These are phyloP conservation scores for Aphanomyces stellatus DNA, from an alignment of 352 stramenopile species.

Conservation along the genomic window DNA sequence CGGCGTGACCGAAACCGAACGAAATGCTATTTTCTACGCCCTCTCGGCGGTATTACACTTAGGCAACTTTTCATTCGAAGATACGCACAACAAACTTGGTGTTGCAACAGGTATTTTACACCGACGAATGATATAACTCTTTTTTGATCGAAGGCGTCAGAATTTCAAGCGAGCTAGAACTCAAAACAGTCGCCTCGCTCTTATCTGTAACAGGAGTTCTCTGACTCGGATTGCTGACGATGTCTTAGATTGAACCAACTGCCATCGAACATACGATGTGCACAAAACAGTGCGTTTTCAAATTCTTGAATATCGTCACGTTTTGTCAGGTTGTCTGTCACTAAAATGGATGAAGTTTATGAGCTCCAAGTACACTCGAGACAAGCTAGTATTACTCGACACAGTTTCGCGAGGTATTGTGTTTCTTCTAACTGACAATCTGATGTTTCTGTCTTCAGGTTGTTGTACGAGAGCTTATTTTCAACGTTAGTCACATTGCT, in stretches of 20 bases:
- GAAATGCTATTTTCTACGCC: conserved; percentile 46
- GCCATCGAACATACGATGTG: conserved; percentile 4
- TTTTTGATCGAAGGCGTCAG: neutral
- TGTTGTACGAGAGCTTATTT: conserved; percentile 15
- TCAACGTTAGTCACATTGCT: conserved; percentile 1
- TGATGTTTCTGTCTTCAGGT: neutral
- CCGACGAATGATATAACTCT: neutral
- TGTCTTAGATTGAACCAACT: no score
- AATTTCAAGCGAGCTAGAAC: neutral
- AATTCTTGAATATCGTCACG: neutral
- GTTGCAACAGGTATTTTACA: conserved; percentile 1
- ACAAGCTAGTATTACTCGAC: neutral
- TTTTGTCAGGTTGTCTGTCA: neutral
- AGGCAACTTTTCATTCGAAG: conserved; percentile 49
- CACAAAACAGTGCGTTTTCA: neutral
- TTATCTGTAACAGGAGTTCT: neutral
- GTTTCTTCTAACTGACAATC: neutral
- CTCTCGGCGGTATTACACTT: conserved; percentile 65
- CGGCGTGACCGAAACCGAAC: conserved; percentile 28
- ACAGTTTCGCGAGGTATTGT: conserved; percentile 11
- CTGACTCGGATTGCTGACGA: no score
- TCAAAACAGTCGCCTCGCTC: neutral
- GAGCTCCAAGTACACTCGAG: conserved; percentile 13
- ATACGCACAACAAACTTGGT: neutral
- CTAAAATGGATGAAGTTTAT: conserved; percentile 11